These are phyloP conservation scores for Ophiostoma pallidulum DNA, from an alignment of 2,329 filamentous ascomycete genomes.

Conservation along the genomic window DNA sequence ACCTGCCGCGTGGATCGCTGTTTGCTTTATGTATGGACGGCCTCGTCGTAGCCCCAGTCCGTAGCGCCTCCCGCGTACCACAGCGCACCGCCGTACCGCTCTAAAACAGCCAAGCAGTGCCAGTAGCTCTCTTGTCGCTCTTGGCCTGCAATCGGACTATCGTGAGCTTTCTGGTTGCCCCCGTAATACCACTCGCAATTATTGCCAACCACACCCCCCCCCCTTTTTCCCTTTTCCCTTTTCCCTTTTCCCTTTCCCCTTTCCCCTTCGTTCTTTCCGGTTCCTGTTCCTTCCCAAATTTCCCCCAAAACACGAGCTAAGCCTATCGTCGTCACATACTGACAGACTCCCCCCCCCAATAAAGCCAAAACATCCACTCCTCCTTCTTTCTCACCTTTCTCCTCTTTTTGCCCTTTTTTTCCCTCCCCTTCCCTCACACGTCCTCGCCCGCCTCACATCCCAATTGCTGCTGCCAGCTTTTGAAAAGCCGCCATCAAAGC, in stretches of 20 bases:
- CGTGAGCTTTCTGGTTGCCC: conserved; percentile 10
- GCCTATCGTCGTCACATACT: background rate
- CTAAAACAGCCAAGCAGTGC: no score
- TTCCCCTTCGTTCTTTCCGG: background rate
- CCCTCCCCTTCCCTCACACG: background rate
- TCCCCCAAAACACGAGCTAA: conserved; percentile 1
- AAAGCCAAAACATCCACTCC: conserved; percentile 1
- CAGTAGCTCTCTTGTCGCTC: background rate
- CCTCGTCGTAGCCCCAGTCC: no score
- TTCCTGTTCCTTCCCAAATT: conserved; percentile 10
- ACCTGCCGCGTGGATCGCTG: conserved; percentile 5
- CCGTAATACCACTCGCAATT: conserved; percentile 11
- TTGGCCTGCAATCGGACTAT: conserved; percentile 1
- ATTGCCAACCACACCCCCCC: no score
- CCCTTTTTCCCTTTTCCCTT: conserved; percentile 4
- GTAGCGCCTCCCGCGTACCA: conserved; percentile 1
- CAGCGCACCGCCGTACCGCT: no score
- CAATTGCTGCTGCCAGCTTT: conserved; percentile 2
- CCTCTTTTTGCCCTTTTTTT: background rate
- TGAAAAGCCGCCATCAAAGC: conserved; percentile 3
- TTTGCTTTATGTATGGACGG: no score
- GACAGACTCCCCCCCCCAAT: no score
- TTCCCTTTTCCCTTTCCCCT: conserved; percentile 6
- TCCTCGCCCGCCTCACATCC: background rate
- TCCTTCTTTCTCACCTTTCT: background rate